Conservation (phyloP, 108 stramenopile genomes). For the Nannochloropsis granulata region DNA sequence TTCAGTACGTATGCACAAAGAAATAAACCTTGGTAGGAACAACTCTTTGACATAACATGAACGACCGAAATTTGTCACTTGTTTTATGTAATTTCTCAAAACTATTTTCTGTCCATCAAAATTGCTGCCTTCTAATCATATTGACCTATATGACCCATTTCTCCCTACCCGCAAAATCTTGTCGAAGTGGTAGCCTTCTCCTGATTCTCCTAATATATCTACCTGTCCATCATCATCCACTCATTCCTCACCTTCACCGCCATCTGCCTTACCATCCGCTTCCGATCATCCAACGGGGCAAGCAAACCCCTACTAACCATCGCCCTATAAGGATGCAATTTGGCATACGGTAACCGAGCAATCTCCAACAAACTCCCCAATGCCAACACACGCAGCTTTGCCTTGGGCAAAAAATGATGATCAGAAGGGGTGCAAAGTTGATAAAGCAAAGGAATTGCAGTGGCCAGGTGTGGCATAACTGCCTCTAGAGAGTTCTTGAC, state of each 20-base stretch:
- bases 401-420: not conserved
- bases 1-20: too few species aligned
- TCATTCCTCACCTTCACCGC: constrained; percentile 11
- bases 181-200: too few species aligned
- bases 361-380: constrained; percentile 1
- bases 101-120: too few species aligned
- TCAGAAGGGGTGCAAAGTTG: not conserved
- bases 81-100: too few species aligned
- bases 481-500: not conserved
- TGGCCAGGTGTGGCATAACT: not conserved
- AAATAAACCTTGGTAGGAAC: too few species aligned
- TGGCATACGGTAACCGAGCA: constrained; percentile 1
- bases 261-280: constrained; percentile 8
- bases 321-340: constrained; percentile 1
- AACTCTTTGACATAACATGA: too few species aligned
- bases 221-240: constrained; percentile 7
- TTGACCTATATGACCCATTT: too few species aligned
- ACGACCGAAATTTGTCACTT: too few species aligned
- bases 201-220: not conserved
- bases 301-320: constrained; percentile 9
- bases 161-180: too few species aligned
- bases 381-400: constrained; percentile 1
- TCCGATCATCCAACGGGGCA: constrained; percentile 10
- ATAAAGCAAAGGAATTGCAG: not conserved
- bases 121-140: too few species aligned